Conservation (phyloP, 2,329 filamentous ascomycete species). For the Teratosphaeria gauchensis region DNA sequence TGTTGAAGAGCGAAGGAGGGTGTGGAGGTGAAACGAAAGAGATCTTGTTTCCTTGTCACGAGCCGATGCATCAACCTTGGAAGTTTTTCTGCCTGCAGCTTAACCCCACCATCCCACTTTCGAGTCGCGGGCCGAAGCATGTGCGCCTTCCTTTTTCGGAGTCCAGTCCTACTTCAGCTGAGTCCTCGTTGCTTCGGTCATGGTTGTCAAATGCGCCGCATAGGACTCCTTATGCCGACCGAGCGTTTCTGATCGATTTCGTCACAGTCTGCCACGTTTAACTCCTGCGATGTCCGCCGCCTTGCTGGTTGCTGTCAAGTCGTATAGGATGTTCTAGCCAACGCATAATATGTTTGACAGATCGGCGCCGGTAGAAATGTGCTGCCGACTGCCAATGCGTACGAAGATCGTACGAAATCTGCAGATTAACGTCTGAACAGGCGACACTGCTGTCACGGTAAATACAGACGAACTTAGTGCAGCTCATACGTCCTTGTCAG, state of each 20-base stretch:
- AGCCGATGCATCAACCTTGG: not conserved
- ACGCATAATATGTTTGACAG: not conserved
- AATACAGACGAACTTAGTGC: too few relatives aligned
- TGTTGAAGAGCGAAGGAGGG: not conserved
- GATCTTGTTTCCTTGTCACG: not conserved
- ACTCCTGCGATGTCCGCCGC: not conserved
- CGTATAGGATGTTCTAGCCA: not conserved
- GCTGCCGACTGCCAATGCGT: not conserved
- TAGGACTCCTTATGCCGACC: too few relatives aligned
- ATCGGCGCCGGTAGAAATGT: not conserved
- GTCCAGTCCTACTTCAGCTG: not conserved
- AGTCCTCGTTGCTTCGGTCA: too few relatives aligned
- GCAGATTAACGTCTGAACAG: not conserved
- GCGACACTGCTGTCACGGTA: not conserved
- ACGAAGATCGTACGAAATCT: not conserved
- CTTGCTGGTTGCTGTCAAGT: not conserved
- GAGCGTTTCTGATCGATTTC: too few relatives aligned
- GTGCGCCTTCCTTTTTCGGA: not conserved
- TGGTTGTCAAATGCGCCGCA: too few relatives aligned
- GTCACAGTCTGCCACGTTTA: not conserved
- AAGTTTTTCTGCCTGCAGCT: not conserved
- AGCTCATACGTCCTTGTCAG: too few relatives aligned
- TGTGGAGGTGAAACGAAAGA: not conserved
- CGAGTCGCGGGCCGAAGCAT: not conserved
- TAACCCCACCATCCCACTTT: not conserved